Conservation (phyloP, 163 green algal genomes). For the Prototheca wickerhamii region DNA sequence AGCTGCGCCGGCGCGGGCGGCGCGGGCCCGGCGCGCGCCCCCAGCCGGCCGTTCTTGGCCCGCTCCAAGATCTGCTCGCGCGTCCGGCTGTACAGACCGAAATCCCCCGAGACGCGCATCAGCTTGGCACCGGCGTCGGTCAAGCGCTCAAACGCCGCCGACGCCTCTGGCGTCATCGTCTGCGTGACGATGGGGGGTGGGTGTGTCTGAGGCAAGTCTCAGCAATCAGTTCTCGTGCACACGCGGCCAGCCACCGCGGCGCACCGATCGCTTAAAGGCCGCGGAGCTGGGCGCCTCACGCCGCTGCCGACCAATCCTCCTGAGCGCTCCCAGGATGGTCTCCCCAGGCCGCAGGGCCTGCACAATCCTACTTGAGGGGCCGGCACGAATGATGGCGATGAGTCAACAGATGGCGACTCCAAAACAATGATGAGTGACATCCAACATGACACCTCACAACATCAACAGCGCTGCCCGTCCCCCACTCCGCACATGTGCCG, state of each 20-base stretch:
- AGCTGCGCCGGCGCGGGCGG: no score
- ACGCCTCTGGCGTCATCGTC: background rate
- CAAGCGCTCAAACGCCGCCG: background rate
- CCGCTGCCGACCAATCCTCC: slow-evolving; percentile 20
- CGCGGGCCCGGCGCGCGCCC: no score
- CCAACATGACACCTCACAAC: no score
- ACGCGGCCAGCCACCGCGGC: no score
- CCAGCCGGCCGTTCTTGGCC: background rate
- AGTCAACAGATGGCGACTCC: no score
- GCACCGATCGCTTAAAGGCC: no score
- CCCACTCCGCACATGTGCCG: background rate
- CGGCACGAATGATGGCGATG: background rate
- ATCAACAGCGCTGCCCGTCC: background rate
- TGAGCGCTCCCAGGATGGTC: slow-evolving; percentile 39
- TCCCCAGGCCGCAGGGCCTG: slow-evolving; percentile 39
- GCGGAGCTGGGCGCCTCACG: no score
- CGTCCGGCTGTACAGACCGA: background rate
- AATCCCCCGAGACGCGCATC: background rate
- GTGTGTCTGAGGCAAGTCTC: background rate
- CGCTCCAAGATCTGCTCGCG: background rate
- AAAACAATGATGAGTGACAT: no score
- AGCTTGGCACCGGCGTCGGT: background rate
- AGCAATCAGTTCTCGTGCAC: no score
- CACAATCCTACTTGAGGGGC: slow-evolving; percentile 7
- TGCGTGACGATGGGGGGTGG: background rate